Evolutionary conservation across 139 green algal genomes (phyloP).

Genomic region (Micractinium sp.): DNA sequence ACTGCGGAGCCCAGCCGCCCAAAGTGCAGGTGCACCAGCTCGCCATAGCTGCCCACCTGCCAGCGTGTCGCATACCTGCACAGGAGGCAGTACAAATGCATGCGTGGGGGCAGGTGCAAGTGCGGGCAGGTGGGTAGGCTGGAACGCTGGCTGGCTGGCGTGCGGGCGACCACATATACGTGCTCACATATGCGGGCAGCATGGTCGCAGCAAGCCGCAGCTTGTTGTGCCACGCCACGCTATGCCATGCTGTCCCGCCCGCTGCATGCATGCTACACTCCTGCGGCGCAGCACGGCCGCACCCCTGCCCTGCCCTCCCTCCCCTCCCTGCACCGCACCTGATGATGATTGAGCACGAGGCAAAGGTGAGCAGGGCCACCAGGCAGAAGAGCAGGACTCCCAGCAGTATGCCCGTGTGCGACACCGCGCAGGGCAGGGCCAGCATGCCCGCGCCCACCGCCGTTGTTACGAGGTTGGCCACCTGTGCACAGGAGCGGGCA

Average conservation of each 20-base stretch:
- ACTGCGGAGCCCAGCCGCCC: conserved; percentile 6
- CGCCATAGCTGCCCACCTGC: conserved; percentile 23
- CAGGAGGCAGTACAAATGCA: neutral
- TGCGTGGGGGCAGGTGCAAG: neutral
- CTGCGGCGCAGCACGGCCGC: too few species aligned
- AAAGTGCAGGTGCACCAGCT: conserved; percentile 38
- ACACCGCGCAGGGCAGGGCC: conserved; percentile 5
- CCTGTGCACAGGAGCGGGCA: neutral
- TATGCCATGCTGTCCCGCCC: neutral
- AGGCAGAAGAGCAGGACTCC: conserved; percentile 5
- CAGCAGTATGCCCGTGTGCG: conserved; percentile 8
- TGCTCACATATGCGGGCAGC: too few species aligned
- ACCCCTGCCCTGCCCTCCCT: neutral
- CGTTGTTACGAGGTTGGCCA: conserved; percentile 14
- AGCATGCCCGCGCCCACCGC: conserved; percentile 24
- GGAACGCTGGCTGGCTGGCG: too few species aligned
- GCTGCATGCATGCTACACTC: neutral
- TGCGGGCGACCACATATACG: too few species aligned
- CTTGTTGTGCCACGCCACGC: neutral
- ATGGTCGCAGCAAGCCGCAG: neutral
- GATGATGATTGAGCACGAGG: conserved; percentile 21
- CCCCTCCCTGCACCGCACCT: neutral
- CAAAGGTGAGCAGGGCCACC: conserved; percentile 14
- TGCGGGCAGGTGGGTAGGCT: too few species aligned
- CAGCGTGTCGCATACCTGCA: neutral